Conservation (phyloP, 805 yeast species). For the Candida michaelii region DNA sequence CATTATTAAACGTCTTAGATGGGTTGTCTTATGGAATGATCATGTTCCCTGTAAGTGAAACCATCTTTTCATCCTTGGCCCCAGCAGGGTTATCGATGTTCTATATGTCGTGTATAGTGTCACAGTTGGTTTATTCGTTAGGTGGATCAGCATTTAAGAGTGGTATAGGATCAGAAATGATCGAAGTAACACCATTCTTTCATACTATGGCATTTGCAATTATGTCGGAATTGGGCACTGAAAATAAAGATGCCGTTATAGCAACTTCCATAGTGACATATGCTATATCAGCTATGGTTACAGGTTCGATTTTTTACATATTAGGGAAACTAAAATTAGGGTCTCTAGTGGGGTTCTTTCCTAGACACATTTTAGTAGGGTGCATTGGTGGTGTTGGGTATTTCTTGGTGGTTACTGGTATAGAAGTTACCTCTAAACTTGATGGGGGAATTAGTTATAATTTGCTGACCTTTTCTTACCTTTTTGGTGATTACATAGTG, state of each 20-base stretch:
- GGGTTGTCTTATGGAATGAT: conserved; percentile 98
- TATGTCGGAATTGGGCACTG: conserved; percentile 51
- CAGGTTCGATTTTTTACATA: conserved; percentile 76
- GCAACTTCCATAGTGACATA: conserved; percentile 87
- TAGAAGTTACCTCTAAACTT: conserved; percentile 84
- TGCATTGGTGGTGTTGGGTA: conserved; percentile 99
- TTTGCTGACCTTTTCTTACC: conserved; percentile 49
- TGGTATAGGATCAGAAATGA: conserved; percentile 98
- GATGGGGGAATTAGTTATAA: conserved; percentile 73
- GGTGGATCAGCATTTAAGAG: conserved; percentile 90
- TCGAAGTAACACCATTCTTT: conserved; percentile 97
- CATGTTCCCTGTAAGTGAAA: conserved; percentile 86
- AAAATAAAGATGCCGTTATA: conserved; percentile 50
- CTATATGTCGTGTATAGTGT: conserved; percentile 85
- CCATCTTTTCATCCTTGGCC: conserved; percentile 73
- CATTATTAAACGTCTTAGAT: conserved; percentile 82
- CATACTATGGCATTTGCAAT: conserved; percentile 89
- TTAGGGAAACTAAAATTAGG: conserved; percentile 84
- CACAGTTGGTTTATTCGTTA: conserved; percentile 82
- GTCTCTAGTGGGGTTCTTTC: conserved; percentile 88
- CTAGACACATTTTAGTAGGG: conserved; percentile 92
- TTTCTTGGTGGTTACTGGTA: conserved; percentile 83
- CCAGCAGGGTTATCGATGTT: conserved; percentile 93
- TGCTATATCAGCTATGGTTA: conserved; percentile 78
- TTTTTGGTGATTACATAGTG: conserved; percentile 41